Evolutionary conservation across 371 early-diverging fungal genomes (phyloP).

Genomic region (Mucor mucedo): DNA sequence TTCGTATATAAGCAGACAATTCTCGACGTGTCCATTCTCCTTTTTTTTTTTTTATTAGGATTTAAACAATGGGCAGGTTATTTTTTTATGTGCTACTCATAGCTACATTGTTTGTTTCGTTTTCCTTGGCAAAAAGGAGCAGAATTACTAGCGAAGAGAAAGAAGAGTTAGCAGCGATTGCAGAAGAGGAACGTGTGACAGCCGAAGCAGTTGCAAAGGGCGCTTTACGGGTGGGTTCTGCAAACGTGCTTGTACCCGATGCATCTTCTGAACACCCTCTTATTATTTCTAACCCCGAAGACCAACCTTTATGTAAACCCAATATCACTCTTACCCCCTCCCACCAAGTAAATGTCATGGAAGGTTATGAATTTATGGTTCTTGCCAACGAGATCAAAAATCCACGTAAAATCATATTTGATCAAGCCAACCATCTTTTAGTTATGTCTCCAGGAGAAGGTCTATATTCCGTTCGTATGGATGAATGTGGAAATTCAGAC

Average conservation of each 20-base stretch:
- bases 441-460: slow-evolving; percentile 37
- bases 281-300: slow-evolving; percentile 36
- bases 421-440: slow-evolving; percentile 43
- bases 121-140: neutral
- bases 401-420: slow-evolving; percentile 44
- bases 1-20: neutral
- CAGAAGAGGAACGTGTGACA: slow-evolving; percentile 2
- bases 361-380: slow-evolving; percentile 44
- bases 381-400: slow-evolving; percentile 31
- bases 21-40: neutral
- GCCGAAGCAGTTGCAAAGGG: slow-evolving; percentile 12
- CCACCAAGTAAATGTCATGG: slow-evolving; percentile 29
- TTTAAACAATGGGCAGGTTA: neutral
- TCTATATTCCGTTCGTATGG: slow-evolving; percentile 47
- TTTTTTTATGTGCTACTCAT: neutral
- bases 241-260: slow-evolving; percentile 40
- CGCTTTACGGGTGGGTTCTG: slow-evolving; percentile 36
- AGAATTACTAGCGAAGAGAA: neutral
- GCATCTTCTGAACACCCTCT: slow-evolving; percentile 48
- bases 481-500: slow-evolving; percentile 47
- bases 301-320: slow-evolving; percentile 47
- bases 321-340: slow-evolving; percentile 24
- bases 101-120: neutral
- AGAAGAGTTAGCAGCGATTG: neutral
- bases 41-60: neutral